Base-by-base conservation (phyloP, 1,284 basidiomycete species). In the Bjerkandera adusta region DNA sequence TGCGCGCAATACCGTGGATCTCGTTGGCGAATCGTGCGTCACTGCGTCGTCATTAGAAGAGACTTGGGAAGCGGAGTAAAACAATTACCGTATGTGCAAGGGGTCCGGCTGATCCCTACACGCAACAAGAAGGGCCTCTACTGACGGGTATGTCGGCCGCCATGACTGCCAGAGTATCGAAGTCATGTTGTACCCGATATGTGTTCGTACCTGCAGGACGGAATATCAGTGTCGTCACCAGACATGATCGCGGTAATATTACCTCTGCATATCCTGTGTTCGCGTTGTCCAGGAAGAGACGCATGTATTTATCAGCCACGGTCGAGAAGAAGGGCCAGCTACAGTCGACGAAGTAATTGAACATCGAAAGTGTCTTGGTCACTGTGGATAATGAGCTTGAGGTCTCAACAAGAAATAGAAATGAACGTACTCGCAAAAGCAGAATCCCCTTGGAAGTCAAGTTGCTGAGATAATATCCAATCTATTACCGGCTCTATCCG, bases 211-310 rank as follows among this genome's bases (percentile, higher is more conserved):
- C 88, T 90, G 49, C 2, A 21, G 27, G 15, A 34, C 47, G 41
- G 50, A 34, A 43, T 50, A 32, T 20, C 44, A 25, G 32, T 21
- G 25, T 35, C 33, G n/a, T n/a, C n/a, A n/a, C n/a, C n/a, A n/a
- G n/a, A n/a, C n/a, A 29, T 22, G 29, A 42, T 46, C 43, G 20
- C 34, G 46, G 35, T 8, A 36, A 22, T 29, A 13, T 44, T 63
- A 89, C 91, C 68, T 95, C 92, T 21, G 88, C 89, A 64, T 92
- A 95, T 35, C 82, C 81, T 11, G 89, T 91, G 56, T 85, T 79
- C 20, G 88, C 76, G 54, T 89, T 88, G 24, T 81, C 75, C 59
- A 94, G 84, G 57, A 91, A 81, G 29, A 88, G 58, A 37, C 83
- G 72, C 48, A 85, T 72, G 61, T 90, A 90, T 57, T 79, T 76